Base-by-base conservation (phyloP, 805 yeast genomes). In the Candida maris region DNA sequence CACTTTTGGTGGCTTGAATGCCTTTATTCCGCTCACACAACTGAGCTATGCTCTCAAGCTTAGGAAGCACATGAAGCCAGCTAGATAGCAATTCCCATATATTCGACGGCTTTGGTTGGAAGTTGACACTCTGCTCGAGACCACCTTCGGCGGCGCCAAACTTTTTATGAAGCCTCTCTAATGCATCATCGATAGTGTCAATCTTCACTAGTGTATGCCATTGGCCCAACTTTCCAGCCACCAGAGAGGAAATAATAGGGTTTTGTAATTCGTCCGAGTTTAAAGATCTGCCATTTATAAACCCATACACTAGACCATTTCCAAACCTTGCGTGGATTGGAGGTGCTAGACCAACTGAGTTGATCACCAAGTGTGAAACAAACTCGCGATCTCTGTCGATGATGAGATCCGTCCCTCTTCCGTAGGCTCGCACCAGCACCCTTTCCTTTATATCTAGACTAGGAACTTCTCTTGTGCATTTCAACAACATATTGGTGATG, bases 331-430 rank as follows among this genome's bases (percentile, higher is more conserved):
- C 81, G 52, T 74, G 75, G 18, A 83, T 70, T 1, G 79, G 70
- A 1, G 93, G 86, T 0, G 91, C 91, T 42, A 83, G 67, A 3
- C 67, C 64, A 28, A 77, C 64, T 3, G 80, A 68, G 47, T 78
- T 70, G 34, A 84, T 67, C 35, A 77, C 73, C 32, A 78, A 53
- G 54, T 83, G 91, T 38, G 84, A 79, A 14, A 81, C 79, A 51
- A 77, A 80, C 54, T 83, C 93, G 24, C 88, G 64, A 46, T 79
- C 79, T 44, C 93, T 65, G 57, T 84, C 88, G 22, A 83, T 83
- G 34, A 83, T 81, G 24, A 78, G 62, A 37, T 70, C 73, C 1
- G 93, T 83, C 9, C 88, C 88, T 38, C 75, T 71, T 6, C 93
- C 93, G 47, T 84, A 83, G 0, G 84, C 79, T 40, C 93, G 65